Percentiles rank a stretch among this genome's conserved stretches.
Evolutionary conservation across 225 moss, liverwort and hornwort genomes (phyloP).

Genomic region (Antitrichia curtipendula): DNA sequence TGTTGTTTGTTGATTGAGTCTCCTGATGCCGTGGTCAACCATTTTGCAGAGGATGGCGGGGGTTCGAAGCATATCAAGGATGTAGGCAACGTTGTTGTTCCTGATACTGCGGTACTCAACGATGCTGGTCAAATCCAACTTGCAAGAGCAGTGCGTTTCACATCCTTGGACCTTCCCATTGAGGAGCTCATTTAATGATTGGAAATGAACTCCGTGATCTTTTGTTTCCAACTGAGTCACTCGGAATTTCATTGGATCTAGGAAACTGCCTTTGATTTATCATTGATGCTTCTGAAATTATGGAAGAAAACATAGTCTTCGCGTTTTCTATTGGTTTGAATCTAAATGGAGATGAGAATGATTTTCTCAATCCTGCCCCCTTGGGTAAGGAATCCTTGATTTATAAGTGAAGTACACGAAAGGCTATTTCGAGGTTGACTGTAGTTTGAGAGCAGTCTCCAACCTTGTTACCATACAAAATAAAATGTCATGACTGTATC

Average conservation of each 20-base stretch:
- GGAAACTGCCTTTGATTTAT: background rate
- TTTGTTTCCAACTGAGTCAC: background rate
- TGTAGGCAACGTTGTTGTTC: background rate
- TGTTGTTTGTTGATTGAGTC: background rate
- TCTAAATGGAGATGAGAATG: too few species aligned
- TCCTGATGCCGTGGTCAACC: background rate
- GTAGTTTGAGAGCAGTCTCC: background rate
- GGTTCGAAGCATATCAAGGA: background rate
- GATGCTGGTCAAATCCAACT: background rate
- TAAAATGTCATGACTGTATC: background rate
- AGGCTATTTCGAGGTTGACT: background rate
- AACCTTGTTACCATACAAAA: background rate
- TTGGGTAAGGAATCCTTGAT: background rate
- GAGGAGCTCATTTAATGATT: background rate
- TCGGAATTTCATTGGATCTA: background rate
- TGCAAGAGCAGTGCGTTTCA: background rate
- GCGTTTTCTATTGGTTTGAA: too few species aligned
- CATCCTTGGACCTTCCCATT: background rate
- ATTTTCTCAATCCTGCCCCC: too few species aligned
- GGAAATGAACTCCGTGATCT: background rate
- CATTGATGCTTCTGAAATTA: too few species aligned
- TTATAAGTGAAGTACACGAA: background rate
- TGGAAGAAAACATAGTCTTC: background rate
- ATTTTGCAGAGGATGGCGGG: background rate
- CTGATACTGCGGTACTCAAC: background rate